These are phyloP conservation scores for Hymenoscyphus salicellus DNA, from an alignment of 2,329 filamentous ascomycete species.

Conservation along the genomic window DNA sequence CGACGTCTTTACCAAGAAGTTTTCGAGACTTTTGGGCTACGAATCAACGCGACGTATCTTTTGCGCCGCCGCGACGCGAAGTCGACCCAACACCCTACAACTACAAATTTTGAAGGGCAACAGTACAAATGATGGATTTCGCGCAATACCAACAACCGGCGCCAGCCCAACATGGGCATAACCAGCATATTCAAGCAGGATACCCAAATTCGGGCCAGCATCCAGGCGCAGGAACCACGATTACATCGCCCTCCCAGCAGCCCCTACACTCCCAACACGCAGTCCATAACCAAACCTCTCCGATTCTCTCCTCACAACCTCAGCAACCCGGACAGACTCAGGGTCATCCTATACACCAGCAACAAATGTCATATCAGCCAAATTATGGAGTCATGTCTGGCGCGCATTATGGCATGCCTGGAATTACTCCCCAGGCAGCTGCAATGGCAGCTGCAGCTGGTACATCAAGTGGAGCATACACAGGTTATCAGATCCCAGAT, in stretches of 20 bases:
- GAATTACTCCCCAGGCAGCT: conserved; percentile 70
- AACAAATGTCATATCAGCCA: conserved; percentile 74
- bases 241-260: conserved; percentile 71
- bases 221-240: conserved; percentile 47
- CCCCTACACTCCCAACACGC: conserved; percentile 61
- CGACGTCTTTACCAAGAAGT: conserved; percentile 1
- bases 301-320: conserved; percentile 76
- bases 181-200: conserved; percentile 54
- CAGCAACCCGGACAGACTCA: conserved; percentile 65
- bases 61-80: conserved; percentile 15
- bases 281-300: conserved; percentile 66
- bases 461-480: conserved; percentile 68
- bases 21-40: conserved; percentile 10
- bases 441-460: conserved; percentile 91
- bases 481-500: conserved; percentile 71
- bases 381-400: conserved; percentile 72
- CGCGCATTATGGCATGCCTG: conserved; percentile 80
- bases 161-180: conserved; percentile 59
- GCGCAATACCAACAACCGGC: conserved; percentile 65
- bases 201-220: conserved; percentile 61
- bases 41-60: conserved; percentile 16
- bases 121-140: conserved; percentile 65
- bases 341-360: conserved; percentile 52
- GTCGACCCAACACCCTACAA: conserved; percentile 25
- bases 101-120: conserved; percentile 28